Conservation (phyloP, 2,329 filamentous ascomycete genomes). For the Penicillium sp. region DNA sequence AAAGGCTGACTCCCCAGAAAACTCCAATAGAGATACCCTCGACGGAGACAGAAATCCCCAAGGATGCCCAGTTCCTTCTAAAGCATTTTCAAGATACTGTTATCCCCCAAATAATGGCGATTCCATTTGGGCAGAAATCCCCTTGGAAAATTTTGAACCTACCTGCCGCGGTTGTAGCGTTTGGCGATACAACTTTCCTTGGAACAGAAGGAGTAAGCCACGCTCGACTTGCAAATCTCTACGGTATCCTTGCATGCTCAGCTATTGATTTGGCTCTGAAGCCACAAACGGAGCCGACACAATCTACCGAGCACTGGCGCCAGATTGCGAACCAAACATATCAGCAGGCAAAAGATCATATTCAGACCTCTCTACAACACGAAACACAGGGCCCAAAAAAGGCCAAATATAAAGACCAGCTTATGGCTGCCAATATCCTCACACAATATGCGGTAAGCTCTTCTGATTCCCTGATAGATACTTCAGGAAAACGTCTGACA, state of each 20-base stretch:
- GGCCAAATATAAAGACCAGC: conserved; percentile 46
- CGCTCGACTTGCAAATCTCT: conserved; percentile 37
- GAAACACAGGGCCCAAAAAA: conserved; percentile 35
- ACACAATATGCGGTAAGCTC: conserved; percentile 40
- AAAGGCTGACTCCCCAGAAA: conserved; percentile 13
- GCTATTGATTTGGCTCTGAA: conserved; percentile 31
- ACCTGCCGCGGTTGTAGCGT: conserved; percentile 35
- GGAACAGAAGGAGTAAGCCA: conserved; percentile 32
- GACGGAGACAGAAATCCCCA: conserved; percentile 15
- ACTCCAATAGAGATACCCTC: conserved; percentile 12
- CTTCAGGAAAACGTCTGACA: too few relatives aligned
- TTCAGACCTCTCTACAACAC: conserved; percentile 34
- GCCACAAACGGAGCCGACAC: conserved; percentile 7
- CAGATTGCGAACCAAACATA: conserved; percentile 29
- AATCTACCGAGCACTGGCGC: conserved; percentile 30
- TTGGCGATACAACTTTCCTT: conserved; percentile 36
- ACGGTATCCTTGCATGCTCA: conserved; percentile 34
- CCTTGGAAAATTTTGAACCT: conserved; percentile 41
- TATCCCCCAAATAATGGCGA: conserved; percentile 35
- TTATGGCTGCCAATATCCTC: conserved; percentile 41
- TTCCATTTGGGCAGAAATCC: conserved; percentile 36
- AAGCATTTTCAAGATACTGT: conserved; percentile 39
- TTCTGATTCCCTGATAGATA: too few relatives aligned
- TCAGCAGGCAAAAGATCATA: conserved; percentile 35
- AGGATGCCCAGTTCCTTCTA: conserved; percentile 30